phyloP scores from a whole-genome alignment of 306 rosid species.

The Hippophae gyantsensis region DNA sequence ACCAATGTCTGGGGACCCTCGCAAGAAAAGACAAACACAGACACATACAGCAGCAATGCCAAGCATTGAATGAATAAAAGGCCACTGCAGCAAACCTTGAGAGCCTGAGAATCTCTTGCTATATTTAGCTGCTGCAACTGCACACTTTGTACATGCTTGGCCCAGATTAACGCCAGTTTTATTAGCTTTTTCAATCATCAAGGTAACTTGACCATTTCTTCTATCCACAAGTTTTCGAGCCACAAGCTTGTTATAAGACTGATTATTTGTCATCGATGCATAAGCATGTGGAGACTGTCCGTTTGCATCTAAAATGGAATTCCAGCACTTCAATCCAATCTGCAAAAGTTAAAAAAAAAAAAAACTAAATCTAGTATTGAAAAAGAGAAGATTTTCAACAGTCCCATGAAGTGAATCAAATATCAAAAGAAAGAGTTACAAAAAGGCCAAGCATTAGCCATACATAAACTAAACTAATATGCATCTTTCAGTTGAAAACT shows the following conservation, averaged over 20 bases:
- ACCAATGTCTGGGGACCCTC: constrained; percentile 65
- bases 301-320: constrained; percentile 52
- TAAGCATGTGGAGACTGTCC: constrained; percentile 67
- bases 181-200: constrained; percentile 43
- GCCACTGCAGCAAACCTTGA: constrained; percentile 50
- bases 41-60: constrained; percentile 89
- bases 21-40: constrained; percentile 78
- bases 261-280: constrained; percentile 63
- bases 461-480: too few relatives aligned
- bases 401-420: too few relatives aligned
- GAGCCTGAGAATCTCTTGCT: constrained; percentile 46
- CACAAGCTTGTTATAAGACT: constrained; percentile 55
- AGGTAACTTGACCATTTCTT: constrained; percentile 49
- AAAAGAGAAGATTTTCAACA: too few relatives aligned
- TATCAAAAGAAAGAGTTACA: too few relatives aligned
- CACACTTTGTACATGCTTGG: constrained; percentile 56
- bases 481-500: too few relatives aligned
- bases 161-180: constrained; percentile 21
- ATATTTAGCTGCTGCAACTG: constrained; percentile 33
- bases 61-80: constrained; percentile 71
- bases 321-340: constrained; percentile 84
- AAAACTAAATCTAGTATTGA: background rate
- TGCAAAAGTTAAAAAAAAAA: constrained; percentile 20
- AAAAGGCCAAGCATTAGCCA: too few relatives aligned
- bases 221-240: constrained; percentile 50